Conservation (phyloP, 1,139 yeast genomes). For the Geotrichum europaeum region DNA sequence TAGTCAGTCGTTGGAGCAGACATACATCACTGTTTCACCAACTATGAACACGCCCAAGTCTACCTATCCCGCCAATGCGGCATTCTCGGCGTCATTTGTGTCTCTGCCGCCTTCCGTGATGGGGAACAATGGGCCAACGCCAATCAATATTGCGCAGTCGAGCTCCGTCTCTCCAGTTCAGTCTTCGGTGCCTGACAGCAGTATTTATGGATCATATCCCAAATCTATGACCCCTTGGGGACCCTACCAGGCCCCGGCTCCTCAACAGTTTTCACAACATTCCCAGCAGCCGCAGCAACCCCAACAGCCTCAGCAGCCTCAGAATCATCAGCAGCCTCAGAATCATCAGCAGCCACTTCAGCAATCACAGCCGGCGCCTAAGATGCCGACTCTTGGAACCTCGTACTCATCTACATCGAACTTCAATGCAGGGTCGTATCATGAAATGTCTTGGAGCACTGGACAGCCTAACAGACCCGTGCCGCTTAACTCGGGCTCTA, state of each 20-base stretch:
- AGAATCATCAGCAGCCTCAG: background rate
- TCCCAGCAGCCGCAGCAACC: background rate
- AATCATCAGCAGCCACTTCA: background rate
- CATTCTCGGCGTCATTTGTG: conserved; percentile 7
- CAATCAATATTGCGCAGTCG: background rate
- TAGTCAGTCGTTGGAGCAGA: conserved; percentile 25
- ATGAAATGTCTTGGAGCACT: conserved; percentile 7
- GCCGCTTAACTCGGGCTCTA: conserved; percentile 5
- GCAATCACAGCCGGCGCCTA: background rate
- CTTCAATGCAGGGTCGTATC: background rate
- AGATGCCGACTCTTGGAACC: background rate
- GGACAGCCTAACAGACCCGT: conserved; percentile 1
- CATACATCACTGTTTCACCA: conserved; percentile 20
- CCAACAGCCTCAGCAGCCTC: background rate
- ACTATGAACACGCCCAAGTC: conserved; percentile 1
- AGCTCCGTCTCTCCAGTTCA: background rate
- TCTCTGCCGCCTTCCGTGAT: conserved; percentile 3
- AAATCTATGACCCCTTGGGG: conserved; percentile 8
- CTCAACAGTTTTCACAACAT: background rate
- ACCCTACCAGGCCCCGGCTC: conserved; percentile 2
- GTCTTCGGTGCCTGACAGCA: background rate
- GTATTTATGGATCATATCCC: conserved; percentile 1
- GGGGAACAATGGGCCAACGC: conserved; percentile 1
- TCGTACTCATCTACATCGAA: conserved; percentile 4
- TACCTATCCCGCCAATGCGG: conserved; percentile 3